Evolutionary conservation across 1,284 basidiomycete species (phyloP).

Genomic region (Ceratorhiza oryzae-sativae): DNA sequence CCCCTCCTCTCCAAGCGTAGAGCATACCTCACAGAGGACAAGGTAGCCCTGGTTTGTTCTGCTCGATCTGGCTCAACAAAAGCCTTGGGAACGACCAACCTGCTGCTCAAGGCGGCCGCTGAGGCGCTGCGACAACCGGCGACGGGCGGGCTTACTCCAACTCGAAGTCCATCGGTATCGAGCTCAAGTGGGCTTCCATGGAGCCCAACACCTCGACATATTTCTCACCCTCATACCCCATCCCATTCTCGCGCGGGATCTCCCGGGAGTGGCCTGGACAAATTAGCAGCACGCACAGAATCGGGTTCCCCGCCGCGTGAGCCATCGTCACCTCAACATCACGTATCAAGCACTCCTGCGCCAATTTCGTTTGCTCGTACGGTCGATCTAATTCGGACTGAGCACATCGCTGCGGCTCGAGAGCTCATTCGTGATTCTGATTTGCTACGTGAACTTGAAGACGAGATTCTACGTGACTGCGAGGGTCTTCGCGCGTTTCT

Average conservation of each 20-base stretch:
- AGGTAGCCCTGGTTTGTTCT: constrained; percentile 94
- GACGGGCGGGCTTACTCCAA: constrained; percentile 52
- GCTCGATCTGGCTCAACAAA: constrained; percentile 96
- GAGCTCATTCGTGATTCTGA: constrained; percentile 65
- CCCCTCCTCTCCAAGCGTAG: constrained; percentile 54
- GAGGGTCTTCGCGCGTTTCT: constrained; percentile 87
- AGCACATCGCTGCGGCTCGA: constrained; percentile 84
- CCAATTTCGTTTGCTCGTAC: constrained; percentile 73
- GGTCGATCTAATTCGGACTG: constrained; percentile 84
- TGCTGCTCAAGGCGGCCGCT: constrained; percentile 85
- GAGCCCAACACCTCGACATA: constrained; percentile 42
- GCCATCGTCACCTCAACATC: constrained; percentile 50
- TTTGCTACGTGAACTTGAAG: constrained; percentile 79
- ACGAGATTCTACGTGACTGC: constrained; percentile 88
- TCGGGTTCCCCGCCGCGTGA: constrained; percentile 47
- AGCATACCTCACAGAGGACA: constrained; percentile 81
- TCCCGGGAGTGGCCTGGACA: constrained; percentile 34
- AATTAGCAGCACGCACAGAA: constrained; percentile 25
- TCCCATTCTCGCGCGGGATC: constrained; percentile 42
- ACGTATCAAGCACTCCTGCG: constrained; percentile 49
- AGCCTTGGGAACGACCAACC: constrained; percentile 92
- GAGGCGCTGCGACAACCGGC: constrained; percentile 66
- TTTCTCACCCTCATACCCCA: constrained; percentile 45
- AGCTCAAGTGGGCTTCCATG: constrained; percentile 47
- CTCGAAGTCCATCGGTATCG: constrained; percentile 58